Percentiles rank a stretch among this genome's conserved stretches.
Conservation (phyloP, 352 stramenopile species). For the Phytophthora fragariaefolia region DNA sequence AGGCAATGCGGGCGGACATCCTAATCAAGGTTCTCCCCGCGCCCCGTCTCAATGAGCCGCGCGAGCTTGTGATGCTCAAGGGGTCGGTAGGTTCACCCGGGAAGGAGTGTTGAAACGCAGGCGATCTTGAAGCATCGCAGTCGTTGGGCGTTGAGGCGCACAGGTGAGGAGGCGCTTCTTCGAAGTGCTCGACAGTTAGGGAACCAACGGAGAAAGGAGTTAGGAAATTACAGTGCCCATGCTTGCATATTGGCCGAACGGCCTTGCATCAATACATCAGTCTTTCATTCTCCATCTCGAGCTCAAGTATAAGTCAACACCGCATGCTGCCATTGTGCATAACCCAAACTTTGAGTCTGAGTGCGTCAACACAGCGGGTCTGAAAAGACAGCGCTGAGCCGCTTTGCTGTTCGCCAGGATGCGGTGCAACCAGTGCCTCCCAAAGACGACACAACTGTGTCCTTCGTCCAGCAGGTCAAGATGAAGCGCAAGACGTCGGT, state of each 20-base stretch:
- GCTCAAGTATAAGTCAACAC: too few relatives aligned
- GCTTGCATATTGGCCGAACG: too few relatives aligned
- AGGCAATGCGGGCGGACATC: too few relatives aligned
- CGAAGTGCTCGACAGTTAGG: too few relatives aligned
- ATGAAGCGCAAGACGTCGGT: conserved; percentile 4
- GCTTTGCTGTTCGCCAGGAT: not conserved
- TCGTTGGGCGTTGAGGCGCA: too few relatives aligned
- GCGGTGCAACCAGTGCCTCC: too few relatives aligned
- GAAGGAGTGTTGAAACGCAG: not conserved
- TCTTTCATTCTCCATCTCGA: too few relatives aligned
- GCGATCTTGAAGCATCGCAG: too few relatives aligned
- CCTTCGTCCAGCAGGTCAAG: conserved; percentile 7
- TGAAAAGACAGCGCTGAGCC: not conserved
- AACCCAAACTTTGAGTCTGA: not conserved
- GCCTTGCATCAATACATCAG: too few relatives aligned
- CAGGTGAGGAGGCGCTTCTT: too few relatives aligned
- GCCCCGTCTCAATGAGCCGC: not conserved
- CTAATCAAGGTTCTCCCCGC: not conserved
- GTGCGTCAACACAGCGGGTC: not conserved
- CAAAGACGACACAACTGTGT: not conserved
- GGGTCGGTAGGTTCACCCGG: not conserved
- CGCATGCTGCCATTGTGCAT: not conserved
- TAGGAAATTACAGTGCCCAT: too few relatives aligned
- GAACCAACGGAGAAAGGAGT: too few relatives aligned
- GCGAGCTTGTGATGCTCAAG: not conserved